phyloP scores from a whole-genome alignment of 805 yeast species.

The Saccharomycopsis fibuligera region DNA sequence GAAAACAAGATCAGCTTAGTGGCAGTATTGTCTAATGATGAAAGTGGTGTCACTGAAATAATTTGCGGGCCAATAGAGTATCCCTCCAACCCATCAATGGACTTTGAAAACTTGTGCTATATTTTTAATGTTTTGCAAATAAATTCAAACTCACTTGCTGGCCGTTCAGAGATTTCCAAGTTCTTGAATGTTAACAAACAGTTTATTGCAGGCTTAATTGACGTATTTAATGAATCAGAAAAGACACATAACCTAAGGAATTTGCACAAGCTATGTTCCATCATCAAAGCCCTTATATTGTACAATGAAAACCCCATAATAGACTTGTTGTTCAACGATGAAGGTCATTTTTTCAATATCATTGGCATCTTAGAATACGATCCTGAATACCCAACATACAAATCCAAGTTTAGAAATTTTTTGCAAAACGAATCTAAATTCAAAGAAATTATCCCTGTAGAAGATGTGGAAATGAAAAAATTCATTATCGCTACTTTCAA shows the following conservation, averaged over 20 bases:
- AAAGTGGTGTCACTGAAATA: constrained; percentile 56
- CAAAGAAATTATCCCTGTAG: constrained; percentile 65
- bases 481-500: constrained; percentile 71
- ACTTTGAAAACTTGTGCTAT: constrained; percentile 39
- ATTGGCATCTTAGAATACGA: constrained; percentile 83
- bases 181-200: constrained; percentile 43
- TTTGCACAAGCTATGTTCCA: constrained; percentile 63
- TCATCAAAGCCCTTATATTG: constrained; percentile 61
- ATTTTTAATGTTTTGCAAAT: constrained; percentile 54
- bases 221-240: constrained; percentile 54
- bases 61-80: constrained; percentile 73
- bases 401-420: constrained; percentile 73
- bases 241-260: constrained; percentile 40
- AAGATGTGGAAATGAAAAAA: constrained; percentile 40
- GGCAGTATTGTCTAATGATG: constrained; percentile 43
- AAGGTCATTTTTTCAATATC: constrained; percentile 29
- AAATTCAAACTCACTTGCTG: constrained; percentile 54
- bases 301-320: constrained; percentile 63
- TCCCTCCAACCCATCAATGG: constrained; percentile 51
- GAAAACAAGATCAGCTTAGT: constrained; percentile 67
- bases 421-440: constrained; percentile 51
- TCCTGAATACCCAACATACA: constrained; percentile 72
- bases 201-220: constrained; percentile 48
- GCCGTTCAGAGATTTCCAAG: constrained; percentile 52
- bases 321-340: constrained; percentile 51